Base-by-base conservation (phyloP, 257 asterid species). In the Nicotiana benthamiana region DNA sequence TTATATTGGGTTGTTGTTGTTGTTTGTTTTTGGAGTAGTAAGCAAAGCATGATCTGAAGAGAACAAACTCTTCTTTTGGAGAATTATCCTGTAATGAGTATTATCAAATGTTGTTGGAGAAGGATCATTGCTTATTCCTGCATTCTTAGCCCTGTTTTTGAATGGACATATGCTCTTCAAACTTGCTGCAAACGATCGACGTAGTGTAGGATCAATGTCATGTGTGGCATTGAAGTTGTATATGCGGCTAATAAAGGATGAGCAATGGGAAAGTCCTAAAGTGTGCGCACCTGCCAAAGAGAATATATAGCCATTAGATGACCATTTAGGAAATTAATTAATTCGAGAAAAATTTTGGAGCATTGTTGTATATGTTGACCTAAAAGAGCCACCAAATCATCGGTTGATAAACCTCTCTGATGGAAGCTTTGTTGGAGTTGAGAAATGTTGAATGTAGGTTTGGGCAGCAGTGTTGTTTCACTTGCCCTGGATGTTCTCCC, bases 221-320 rank as follows among this genome's bases (percentile, higher is more conserved):
- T 92, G 94, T 79, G 91, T 95, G 1, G 92, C 60, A 81, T 92
- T 91, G 90, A 92, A 95, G 89, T 89, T 89, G 85, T 80, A 88
- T 81, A 93, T 84, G 12, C 99, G 75, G 53, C 81, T 86, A 51
- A 89, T 75, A 79, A 93, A 93, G 32, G 97, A 88, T 4, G 98
- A 89, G 80, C 98, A 95, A 43, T 95, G 98, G 2, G 98, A 86
- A 79, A 95, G 92, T 12, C 98, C 98, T 18, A 95, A 52, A 0
- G 97, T 95, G 86, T 95, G 98, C 1, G 87, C 98, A 60, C 98
- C 98, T 89, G 90, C 84, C 79, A 53, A 67, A 28, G 26, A 61
- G 2, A 15, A 16, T 36, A 43, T 1, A 22, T 30, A 6, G 48
- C 11, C 26, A 4, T 70, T 59, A 20, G 13, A 9, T 30, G 83